Conservation (phyloP, 108 stramenopile genomes). For the Schizochytrium sp. region DNA sequence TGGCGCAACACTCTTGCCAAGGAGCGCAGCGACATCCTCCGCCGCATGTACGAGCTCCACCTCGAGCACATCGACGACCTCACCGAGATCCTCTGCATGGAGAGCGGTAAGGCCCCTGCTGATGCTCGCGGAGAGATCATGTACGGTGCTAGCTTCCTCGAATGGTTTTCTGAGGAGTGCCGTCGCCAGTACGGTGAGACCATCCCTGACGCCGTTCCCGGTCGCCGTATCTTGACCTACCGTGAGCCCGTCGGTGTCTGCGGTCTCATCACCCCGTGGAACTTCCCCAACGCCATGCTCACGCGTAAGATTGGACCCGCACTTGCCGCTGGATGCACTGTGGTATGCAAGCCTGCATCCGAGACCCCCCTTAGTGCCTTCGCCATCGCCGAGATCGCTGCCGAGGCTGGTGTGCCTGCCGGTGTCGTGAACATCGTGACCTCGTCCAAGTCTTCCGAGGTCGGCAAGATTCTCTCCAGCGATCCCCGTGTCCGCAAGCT, state of each 20-base stretch:
- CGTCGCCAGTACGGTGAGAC: constrained; percentile 78
- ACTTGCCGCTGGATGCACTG: constrained; percentile 77
- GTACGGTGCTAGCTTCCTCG: constrained; percentile 85
- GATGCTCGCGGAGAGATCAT: constrained; percentile 88
- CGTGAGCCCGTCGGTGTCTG: constrained; percentile 89
- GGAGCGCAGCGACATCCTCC: constrained; percentile 68
- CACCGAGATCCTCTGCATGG: constrained; percentile 87
- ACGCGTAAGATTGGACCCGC: constrained; percentile 91
- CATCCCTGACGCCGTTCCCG: constrained; percentile 47
- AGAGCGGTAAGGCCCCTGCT: constrained; percentile 91
- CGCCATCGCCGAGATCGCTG: constrained; percentile 72
- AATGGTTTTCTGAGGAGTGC: constrained; percentile 89
- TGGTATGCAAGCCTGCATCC: constrained; percentile 70
- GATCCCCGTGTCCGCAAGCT: constrained; percentile 85
- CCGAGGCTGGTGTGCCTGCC: constrained; percentile 81
- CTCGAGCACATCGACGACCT: constrained; percentile 65
- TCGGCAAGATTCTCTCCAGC: constrained; percentile 49
- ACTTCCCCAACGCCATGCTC: constrained; percentile 97
- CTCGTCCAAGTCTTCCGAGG: constrained; percentile 49
- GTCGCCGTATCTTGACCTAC: constrained; percentile 80
- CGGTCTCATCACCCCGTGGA: constrained; percentile 92
- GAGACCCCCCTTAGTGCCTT: constrained; percentile 70
- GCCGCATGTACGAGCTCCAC: constrained; percentile 33
- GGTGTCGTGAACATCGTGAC: constrained; percentile 65
- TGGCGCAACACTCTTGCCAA: constrained; percentile 68